These are phyloP conservation scores for Pseudoscleropodium purum DNA, from an alignment of 225 moss, liverwort and hornwort genomes.

Conservation along the genomic window DNA sequence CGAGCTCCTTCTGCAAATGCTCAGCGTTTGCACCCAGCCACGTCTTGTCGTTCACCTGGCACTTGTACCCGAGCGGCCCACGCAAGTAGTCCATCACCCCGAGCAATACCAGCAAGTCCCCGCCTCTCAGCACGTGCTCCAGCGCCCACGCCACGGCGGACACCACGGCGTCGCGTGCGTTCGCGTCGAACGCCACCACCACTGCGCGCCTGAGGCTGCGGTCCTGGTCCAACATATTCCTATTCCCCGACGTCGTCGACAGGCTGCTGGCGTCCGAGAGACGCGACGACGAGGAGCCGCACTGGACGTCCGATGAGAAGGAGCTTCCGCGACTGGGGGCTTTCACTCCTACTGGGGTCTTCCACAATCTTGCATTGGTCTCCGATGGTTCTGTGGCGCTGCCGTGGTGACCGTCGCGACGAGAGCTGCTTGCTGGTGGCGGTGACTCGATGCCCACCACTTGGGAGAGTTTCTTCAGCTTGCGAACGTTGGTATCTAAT, in stretches of 20 bases:
- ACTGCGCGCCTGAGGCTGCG: neutral
- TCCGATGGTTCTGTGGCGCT: neutral
- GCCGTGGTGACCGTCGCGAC: neutral
- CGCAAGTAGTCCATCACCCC: slow-evolving; percentile 26
- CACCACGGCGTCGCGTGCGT: slow-evolving; percentile 3
- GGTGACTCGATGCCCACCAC: slow-evolving; percentile 1
- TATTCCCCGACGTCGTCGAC: neutral
- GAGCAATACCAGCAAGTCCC: slow-evolving; percentile 8
- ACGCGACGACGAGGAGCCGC: neutral
- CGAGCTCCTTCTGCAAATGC: slow-evolving; percentile 10
- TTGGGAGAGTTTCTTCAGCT: neutral
- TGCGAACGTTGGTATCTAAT: neutral
- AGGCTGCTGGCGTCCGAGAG: neutral
- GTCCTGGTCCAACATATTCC: neutral
- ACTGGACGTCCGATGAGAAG: neutral
- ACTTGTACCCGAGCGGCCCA: slow-evolving; percentile 40
- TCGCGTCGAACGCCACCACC: slow-evolving; percentile 40
- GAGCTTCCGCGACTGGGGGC: neutral
- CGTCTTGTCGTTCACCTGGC: slow-evolving; percentile 27
- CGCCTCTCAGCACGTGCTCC: neutral
- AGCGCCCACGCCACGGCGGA: slow-evolving; percentile 21
- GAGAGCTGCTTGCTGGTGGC: neutral
- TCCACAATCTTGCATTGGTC: neutral
- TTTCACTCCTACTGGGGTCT: neutral
- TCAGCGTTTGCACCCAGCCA: slow-evolving; percentile 18